Percentiles rank a stretch among this genome's conserved stretches.
Conservation (phyloP, 2,329 filamentous ascomycete genomes). For the Fusarium luffae region DNA sequence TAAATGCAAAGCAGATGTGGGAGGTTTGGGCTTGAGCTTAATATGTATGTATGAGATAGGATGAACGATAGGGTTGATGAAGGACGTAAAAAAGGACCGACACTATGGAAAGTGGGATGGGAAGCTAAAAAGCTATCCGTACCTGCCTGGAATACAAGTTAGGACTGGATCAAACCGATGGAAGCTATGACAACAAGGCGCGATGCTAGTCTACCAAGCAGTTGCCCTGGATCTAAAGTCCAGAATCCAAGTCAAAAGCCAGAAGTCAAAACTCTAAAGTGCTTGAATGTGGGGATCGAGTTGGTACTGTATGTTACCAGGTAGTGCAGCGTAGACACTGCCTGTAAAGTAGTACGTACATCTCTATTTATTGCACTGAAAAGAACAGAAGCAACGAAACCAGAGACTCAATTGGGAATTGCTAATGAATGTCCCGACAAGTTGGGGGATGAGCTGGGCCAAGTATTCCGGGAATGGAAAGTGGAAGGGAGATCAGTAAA, state of each 20-base stretch:
- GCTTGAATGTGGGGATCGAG: neutral
- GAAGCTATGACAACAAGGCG: slow-evolving; percentile 35
- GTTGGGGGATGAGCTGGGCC: slow-evolving; percentile 12
- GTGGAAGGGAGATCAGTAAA: slow-evolving; percentile 36
- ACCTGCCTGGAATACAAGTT: neutral
- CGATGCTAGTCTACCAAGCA: slow-evolving; percentile 25
- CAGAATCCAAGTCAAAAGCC: slow-evolving; percentile 9
- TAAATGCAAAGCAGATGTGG: neutral
- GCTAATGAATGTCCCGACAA: slow-evolving; percentile 7
- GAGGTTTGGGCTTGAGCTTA: neutral
- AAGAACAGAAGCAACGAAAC: slow-evolving; percentile 6
- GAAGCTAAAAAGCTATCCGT: slow-evolving; percentile 5
- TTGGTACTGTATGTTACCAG: neutral
- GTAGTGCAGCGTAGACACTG: neutral
- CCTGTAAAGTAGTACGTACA: neutral
- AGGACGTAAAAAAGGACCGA: slow-evolving; percentile 27
- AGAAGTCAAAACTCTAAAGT: neutral
- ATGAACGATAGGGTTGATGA: slow-evolving; percentile 23
- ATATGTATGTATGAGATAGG: slow-evolving; percentile 2
- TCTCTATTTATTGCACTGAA: neutral
- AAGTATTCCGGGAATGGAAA: slow-evolving; percentile 30
- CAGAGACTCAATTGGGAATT: slow-evolving; percentile 18
- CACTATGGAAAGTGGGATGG: slow-evolving; percentile 34
- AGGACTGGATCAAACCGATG: slow-evolving; percentile 5
- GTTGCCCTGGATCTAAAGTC: slow-evolving; percentile 24